phyloP scores from a whole-genome alignment of 345 rosid species.

The Dovyalis caffra region DNA sequence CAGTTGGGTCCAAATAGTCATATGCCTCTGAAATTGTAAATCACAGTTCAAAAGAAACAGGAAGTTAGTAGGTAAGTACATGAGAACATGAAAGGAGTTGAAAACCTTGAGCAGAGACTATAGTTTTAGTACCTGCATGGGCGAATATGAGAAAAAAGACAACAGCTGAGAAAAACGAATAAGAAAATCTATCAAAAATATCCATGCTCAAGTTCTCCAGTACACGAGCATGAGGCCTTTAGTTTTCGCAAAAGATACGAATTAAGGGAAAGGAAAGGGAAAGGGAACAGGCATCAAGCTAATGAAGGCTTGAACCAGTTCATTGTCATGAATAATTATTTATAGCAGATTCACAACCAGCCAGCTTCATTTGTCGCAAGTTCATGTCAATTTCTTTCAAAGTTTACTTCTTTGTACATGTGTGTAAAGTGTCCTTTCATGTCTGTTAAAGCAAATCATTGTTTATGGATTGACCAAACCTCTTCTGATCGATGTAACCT shows the following conservation, averaged over 20 bases:
- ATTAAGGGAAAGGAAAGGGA: not conserved
- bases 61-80: not conserved
- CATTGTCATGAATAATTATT: not conserved
- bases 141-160: conserved; percentile 5
- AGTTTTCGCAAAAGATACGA: not conserved
- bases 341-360: not conserved
- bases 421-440: not conserved
- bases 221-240: not conserved
- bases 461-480: not conserved
- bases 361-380: not conserved
- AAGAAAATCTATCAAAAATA: not conserved
- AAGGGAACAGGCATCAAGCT: not conserved
- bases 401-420: not conserved
- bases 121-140: conserved; percentile 10
- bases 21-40: conserved; percentile 17
- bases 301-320: not conserved
- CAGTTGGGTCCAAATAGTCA: conserved; percentile 26
- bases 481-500: not conserved
- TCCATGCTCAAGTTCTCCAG: conserved; percentile 6
- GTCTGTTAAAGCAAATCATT: not conserved
- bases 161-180: not conserved
- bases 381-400: not conserved
- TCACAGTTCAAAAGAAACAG: not conserved
- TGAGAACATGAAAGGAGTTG: not conserved
- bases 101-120: not conserved